These are phyloP conservation scores for Platanthera zijinensis DNA, from an alignment of 106 monocot species.

Conservation along the genomic window DNA sequence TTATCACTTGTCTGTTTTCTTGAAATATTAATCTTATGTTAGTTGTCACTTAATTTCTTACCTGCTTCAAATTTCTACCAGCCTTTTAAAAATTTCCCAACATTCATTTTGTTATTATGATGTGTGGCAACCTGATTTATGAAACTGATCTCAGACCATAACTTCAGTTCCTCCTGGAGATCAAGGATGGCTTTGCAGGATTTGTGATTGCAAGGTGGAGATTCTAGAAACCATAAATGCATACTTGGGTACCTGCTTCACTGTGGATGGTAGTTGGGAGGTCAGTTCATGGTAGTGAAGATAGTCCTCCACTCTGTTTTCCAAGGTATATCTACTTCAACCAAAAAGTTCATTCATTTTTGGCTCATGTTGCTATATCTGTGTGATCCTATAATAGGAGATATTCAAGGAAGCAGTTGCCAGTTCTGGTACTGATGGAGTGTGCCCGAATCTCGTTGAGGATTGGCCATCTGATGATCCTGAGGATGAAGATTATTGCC, in stretches of 20 bases:
- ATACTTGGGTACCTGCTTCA: conserved; percentile 68
- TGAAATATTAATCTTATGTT: neutral
- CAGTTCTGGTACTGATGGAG: conserved; percentile 23
- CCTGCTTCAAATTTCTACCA: neutral
- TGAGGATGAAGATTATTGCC: conserved; percentile 78
- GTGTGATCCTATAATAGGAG: conserved; percentile 35
- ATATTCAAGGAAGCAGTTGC: conserved; percentile 64
- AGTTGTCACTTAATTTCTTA: neutral
- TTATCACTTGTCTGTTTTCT: neutral
- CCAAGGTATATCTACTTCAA: conserved; percentile 1
- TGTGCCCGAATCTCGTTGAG: conserved; percentile 23
- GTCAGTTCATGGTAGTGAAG: conserved; percentile 29
- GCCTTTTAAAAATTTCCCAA: neutral
- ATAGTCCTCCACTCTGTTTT: conserved; percentile 2
- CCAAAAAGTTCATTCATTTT: neutral
- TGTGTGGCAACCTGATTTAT: conserved; percentile 13
- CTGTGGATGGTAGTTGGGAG: conserved; percentile 51
- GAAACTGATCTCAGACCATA: conserved; percentile 17
- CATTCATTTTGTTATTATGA: conserved; percentile 10
- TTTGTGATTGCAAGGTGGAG: conserved; percentile 62
- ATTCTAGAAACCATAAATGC: conserved; percentile 80
- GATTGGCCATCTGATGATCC: conserved; percentile 94
- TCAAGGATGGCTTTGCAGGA: conserved; percentile 83
- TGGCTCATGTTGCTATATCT: conserved; percentile 1
- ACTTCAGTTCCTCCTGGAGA: conserved; percentile 63